Conservation (phyloP, 1,139 yeast genomes). For the Hemisphaericaspora xylofermentans region DNA sequence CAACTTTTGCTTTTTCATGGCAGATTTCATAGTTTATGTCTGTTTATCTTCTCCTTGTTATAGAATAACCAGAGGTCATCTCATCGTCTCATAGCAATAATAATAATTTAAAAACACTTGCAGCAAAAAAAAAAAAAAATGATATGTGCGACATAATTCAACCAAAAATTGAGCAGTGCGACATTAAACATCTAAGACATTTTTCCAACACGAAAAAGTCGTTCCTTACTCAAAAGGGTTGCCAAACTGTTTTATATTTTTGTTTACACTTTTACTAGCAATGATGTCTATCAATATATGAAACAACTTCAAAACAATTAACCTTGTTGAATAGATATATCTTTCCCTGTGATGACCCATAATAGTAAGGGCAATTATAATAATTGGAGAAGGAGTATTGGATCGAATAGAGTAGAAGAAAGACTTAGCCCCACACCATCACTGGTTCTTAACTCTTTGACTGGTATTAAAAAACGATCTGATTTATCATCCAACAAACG, state of each 20-base stretch:
- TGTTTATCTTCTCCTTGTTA: neutral
- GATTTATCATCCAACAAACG: no score
- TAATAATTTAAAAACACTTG: no score
- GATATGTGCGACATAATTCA: no score
- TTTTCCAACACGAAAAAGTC: no score
- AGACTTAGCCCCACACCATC: neutral
- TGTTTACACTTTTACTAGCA: slow-evolving; percentile 1
- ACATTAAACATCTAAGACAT: neutral
- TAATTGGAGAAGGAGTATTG: neutral
- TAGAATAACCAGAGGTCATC: neutral
- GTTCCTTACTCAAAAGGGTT: neutral
- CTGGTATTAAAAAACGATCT: neutral
- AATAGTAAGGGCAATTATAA: no score
- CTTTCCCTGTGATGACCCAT: no score
- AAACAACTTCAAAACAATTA: slow-evolving; percentile 1
- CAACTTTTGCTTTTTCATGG: slow-evolving; percentile 12
- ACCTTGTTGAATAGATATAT: no score
- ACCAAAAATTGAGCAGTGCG: neutral
- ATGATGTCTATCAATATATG: no score
- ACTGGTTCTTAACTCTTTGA: slow-evolving; percentile 6
- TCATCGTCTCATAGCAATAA: no score
- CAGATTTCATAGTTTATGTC: slow-evolving; percentile 8
- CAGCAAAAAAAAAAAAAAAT: no score
- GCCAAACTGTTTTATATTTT: neutral
- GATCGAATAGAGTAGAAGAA: neutral